Percentiles rank a stretch among this genome's conserved stretches.
phyloP scores from a whole-genome alignment of 148 eudicot species.

The Agrostemma githago region DNA sequence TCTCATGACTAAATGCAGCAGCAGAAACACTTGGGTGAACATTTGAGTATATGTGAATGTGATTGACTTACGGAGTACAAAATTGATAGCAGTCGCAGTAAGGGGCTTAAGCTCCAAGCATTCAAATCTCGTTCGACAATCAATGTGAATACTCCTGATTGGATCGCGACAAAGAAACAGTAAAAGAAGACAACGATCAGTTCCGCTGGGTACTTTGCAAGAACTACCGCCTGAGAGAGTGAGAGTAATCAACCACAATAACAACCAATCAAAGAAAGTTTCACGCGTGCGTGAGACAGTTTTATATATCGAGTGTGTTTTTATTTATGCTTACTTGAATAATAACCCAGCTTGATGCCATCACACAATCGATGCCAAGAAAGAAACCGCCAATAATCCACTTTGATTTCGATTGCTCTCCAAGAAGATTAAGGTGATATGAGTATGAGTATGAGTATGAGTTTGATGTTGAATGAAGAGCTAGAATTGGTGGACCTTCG shows the following conservation, averaged over 20 bases:
- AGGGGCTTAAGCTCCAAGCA: conserved; percentile 65
- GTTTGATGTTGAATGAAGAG: conserved; percentile 23
- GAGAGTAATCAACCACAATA: conserved; percentile 1
- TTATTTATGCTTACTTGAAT: conserved; percentile 50
- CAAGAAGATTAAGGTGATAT: conserved; percentile 20
- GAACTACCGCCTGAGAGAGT: conserved; percentile 54
- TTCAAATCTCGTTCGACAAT: conserved; percentile 50
- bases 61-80: conserved; percentile 59
- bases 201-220: conserved; percentile 60
- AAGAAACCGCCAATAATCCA: conserved; percentile 69
- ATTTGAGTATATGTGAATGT: neutral
- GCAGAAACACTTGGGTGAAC: neutral
- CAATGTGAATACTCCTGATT: conserved; percentile 49
- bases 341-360: conserved; percentile 52
- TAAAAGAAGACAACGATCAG: conserved; percentile 65
- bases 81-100: conserved; percentile 46
- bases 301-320: neutral
- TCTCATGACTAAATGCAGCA: neutral
- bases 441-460: conserved; percentile 21
- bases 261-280: neutral
- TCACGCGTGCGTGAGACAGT: neutral
- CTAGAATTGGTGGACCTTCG: conserved; percentile 45
- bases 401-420: conserved; percentile 38
- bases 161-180: conserved; percentile 70
- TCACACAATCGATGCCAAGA: conserved; percentile 46